phyloP scores from a whole-genome alignment of 371 early-diverging fungal genomes.

The Apophysomyces ossiformis region DNA sequence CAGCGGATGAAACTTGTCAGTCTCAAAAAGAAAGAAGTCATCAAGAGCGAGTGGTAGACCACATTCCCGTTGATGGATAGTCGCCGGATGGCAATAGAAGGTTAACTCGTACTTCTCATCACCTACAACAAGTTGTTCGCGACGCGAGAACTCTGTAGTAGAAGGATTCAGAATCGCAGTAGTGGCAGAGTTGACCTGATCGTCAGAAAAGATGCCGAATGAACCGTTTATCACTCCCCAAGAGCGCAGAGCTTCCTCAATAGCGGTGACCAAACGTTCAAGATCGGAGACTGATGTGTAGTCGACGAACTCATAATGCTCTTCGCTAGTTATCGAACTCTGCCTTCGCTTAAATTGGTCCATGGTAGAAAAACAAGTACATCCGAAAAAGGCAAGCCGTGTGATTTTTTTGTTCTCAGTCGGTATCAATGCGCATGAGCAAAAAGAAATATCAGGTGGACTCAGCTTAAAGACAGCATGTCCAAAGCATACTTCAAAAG shows the following conservation, averaged over 20 bases:
- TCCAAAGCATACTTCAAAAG: too few relatives aligned
- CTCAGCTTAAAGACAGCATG: too few relatives aligned
- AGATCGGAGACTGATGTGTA: slow-evolving; percentile 71
- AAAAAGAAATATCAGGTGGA: too few relatives aligned
- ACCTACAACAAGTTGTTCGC: slow-evolving; percentile 43
- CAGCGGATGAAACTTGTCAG: slow-evolving; percentile 52
- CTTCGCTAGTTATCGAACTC: slow-evolving; percentile 40
- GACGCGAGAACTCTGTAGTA: slow-evolving; percentile 30
- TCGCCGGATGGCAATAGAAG: slow-evolving; percentile 49
- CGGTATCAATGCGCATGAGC: neutral
- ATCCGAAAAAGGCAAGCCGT: neutral
- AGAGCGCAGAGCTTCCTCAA: slow-evolving; percentile 56
- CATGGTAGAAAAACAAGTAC: neutral
- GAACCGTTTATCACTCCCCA: slow-evolving; percentile 62
- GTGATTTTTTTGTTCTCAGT: neutral
- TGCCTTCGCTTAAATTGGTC: slow-evolving; percentile 29
- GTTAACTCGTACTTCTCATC: slow-evolving; percentile 49
- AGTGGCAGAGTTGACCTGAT: slow-evolving; percentile 25
- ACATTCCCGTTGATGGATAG: slow-evolving; percentile 23
- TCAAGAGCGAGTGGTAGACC: neutral
- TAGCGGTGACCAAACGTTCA: slow-evolving; percentile 61
- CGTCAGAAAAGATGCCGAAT: slow-evolving; percentile 50
- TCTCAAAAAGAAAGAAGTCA: slow-evolving; percentile 1
- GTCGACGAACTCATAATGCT: slow-evolving; percentile 77
- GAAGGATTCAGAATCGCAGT: slow-evolving; percentile 24